Evolutionary conservation across 495 filamentous ascomycete genomes (phyloP).

Genomic region (Neurospora hispaniola): DNA sequence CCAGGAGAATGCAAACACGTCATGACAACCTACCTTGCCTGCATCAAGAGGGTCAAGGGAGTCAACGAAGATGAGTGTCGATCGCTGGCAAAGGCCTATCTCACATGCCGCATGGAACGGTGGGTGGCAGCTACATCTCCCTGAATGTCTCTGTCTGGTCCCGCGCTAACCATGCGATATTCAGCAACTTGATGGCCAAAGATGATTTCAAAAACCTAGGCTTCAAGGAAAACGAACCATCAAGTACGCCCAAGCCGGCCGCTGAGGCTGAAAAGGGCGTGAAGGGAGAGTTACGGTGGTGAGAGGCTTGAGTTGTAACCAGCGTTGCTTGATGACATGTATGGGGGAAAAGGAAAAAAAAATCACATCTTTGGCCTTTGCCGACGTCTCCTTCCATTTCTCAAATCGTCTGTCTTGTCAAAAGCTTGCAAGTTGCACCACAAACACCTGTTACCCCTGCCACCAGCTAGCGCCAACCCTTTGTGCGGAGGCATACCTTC

Average conservation of each 20-base stretch:
- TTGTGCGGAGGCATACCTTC: background rate
- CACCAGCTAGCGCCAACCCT: background rate
- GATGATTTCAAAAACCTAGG: conserved; percentile 92
- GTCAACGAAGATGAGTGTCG: conserved; percentile 81
- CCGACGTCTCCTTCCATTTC: background rate
- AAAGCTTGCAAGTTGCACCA: background rate
- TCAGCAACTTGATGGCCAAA: conserved; percentile 86
- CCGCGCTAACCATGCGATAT: background rate
- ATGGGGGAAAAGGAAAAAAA: background rate
- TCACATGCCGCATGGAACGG: conserved; percentile 91
- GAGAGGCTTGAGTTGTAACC: background rate
- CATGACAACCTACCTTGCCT: conserved; percentile 73
- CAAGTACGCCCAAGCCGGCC: conserved; percentile 2
- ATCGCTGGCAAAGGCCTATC: conserved; percentile 72
- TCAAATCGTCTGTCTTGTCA: background rate
- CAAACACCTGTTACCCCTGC: background rate
- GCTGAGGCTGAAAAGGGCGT: conserved; percentile 21
- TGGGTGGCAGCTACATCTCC: conserved; percentile 32
- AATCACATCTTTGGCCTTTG: background rate
- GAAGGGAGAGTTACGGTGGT: conserved; percentile 39
- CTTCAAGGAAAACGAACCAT: conserved; percentile 33
- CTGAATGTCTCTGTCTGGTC: conserved; percentile 1
- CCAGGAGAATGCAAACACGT: conserved; percentile 86
- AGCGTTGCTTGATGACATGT: background rate
- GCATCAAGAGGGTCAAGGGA: conserved; percentile 69